Evolutionary conservation across 1,284 basidiomycete genomes (phyloP), one percentile per base, ranked within the genome.

Genomic region (Ganoderma lingzhi): DNA sequence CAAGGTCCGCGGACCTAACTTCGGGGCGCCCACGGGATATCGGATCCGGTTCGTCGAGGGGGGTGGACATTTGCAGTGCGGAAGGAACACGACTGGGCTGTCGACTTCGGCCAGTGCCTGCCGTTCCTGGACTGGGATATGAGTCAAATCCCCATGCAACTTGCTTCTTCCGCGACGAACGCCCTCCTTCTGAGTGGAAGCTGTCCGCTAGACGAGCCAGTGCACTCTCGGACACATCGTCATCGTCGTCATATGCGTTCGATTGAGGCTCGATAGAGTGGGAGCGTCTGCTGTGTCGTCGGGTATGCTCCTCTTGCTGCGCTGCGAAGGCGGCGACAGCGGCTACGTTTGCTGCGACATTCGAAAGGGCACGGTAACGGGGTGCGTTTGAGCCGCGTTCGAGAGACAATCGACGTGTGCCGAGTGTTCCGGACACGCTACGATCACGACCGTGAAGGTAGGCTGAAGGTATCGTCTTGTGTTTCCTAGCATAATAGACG

Each of bases 101-200:
- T 48, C 69, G 75, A 58, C 76, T 78, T 59, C 81, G 78, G 10
- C 85, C 84, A 30, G 85, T 76, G 70, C 86, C 86, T 1, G 80
- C 62, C n/a, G 59, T 23, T 6, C 85, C 80, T 59, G 76, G 78
- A 37, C 63, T 56, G n/a, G 82, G 78, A 61, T 78, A 79, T 9
- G 88, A 85, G 71, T 93, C 91, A 58, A 82, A 85, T 73, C 88
- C 92, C 91, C 90, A 93, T 0, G 88, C 88, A 3, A 92, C 85
- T 37, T 84, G 86, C 76, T 88, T 90, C 65, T 84, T 81, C 28
- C 83, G 78, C 30, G 77, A 75, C 17, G 82, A 80, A 17, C 82
- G 81, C 3, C 86, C 87, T 19, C 84, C 80, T 66, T 94, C 93
- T 0, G 93, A 94, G 76, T 90, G 86, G 76, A 92, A 89, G 75